Conservation (phyloP, 1,139 yeast species). For the Yamadazyma spencermartinsiae region DNA sequence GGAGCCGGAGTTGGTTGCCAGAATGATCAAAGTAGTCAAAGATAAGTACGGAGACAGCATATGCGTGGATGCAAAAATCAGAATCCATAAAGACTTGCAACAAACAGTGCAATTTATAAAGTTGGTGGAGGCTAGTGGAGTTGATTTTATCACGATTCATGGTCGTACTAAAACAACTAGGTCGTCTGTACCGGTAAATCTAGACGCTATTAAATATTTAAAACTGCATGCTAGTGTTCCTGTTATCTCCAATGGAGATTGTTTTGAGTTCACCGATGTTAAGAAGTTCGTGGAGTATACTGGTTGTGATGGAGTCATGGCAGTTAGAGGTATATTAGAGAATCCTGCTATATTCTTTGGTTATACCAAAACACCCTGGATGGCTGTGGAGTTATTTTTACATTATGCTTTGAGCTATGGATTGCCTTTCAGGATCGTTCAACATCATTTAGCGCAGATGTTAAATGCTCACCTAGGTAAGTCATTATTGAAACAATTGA, state of each 20-base stretch:
- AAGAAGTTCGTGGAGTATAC: slow-evolving; percentile 60
- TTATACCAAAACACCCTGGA: slow-evolving; percentile 77
- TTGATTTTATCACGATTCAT: slow-evolving; percentile 90
- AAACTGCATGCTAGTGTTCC: slow-evolving; percentile 68
- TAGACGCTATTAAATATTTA: slow-evolving; percentile 74
- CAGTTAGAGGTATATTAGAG: slow-evolving; percentile 82
- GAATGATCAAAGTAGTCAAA: slow-evolving; percentile 84
- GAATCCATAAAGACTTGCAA: slow-evolving; percentile 75
- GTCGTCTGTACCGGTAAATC: slow-evolving; percentile 77
- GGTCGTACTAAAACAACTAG: slow-evolving; percentile 87
- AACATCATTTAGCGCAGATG: slow-evolving; percentile 91
- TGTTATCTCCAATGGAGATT: slow-evolving; percentile 95
- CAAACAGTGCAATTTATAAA: slow-evolving; percentile 75
- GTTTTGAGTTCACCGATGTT: slow-evolving; percentile 68
- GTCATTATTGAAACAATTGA: slow-evolving; percentile 59
- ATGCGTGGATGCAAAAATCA: slow-evolving; percentile 84
- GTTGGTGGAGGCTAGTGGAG: slow-evolving; percentile 81
- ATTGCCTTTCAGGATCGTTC: slow-evolving; percentile 76
- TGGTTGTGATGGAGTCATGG: slow-evolving; percentile 91
- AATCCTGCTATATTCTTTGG: slow-evolving; percentile 92
- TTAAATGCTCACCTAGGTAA: slow-evolving; percentile 61
- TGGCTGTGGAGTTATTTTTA: slow-evolving; percentile 81
- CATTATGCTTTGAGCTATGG: slow-evolving; percentile 78
- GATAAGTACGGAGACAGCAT: slow-evolving; percentile 65
- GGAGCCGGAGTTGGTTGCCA: slow-evolving; percentile 75